Evolutionary conservation across 768 basidiomycete genomes (phyloP).

Genomic region (Trametes cingulata): DNA sequence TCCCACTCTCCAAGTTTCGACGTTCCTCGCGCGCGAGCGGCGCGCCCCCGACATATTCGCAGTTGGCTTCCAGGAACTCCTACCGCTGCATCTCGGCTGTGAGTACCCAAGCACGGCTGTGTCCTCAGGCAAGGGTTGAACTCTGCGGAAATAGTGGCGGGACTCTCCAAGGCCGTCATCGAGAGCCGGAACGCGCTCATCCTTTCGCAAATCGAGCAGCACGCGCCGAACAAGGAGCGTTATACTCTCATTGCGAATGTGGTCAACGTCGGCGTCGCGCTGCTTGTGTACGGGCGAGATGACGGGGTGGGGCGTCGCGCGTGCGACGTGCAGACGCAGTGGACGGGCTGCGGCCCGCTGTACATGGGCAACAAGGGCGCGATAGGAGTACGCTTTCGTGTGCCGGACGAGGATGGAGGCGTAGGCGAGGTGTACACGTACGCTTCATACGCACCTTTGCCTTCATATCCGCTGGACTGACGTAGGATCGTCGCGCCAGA

Average conservation of each 20-base stretch:
- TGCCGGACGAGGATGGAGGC: constrained; percentile 53
- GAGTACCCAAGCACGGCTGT: constrained; percentile 35
- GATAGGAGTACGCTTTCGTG: constrained; percentile 82
- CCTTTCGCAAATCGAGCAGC: constrained; percentile 67
- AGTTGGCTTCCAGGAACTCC: constrained; percentile 91
- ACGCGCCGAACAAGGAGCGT: constrained; percentile 69
- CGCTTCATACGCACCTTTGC: constrained; percentile 34
- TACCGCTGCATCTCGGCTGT: constrained; percentile 88
- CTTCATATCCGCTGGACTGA: not conserved
- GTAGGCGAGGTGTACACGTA: constrained; percentile 84
- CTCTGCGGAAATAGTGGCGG: constrained; percentile 57
- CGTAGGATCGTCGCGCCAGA: constrained; percentile 40
- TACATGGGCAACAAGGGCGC: constrained; percentile 97
- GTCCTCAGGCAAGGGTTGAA: not conserved
- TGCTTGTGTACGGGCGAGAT: constrained; percentile 85
- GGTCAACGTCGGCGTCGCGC: constrained; percentile 84
- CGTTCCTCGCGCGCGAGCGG: constrained; percentile 62
- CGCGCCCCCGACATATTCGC: constrained; percentile 84
- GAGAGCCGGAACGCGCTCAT: constrained; percentile 71
- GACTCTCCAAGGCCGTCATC: constrained; percentile 70
- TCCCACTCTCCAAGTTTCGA: constrained; percentile 76
- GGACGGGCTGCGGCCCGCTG: constrained; percentile 71
- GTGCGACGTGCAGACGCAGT: constrained; percentile 67
- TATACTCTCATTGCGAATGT: constrained; percentile 80
- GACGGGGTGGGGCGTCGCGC: constrained; percentile 60